Base-by-base conservation (phyloP, 2,329 filamentous ascomycete genomes). In the Claviceps humidiphila region DNA sequence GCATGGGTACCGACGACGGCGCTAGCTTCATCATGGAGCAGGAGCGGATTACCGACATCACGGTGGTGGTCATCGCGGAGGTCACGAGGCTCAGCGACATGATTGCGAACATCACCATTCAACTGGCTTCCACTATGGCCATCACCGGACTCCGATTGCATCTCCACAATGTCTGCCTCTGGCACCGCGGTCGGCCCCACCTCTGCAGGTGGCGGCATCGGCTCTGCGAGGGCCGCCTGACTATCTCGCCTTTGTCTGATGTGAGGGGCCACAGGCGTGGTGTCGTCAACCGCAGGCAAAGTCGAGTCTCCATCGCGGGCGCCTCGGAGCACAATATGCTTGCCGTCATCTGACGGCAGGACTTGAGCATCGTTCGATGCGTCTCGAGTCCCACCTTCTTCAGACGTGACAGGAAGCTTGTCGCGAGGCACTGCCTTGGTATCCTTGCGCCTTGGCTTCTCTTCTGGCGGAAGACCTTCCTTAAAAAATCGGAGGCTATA, bases 401-500 rank as follows among this genome's bases (percentile, higher is more conserved):
- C 71, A 2, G 64, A 61, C 1, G 66, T 65, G 6, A 69, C 58
- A 1, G 68, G 59, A 20, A 69, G 61, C 56, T 69, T 75, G 14
- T 78, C 74, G 51, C 69, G 70, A 9, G 60, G 57, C 0, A 59
- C 55, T 4, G 59, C 55, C 46, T 60, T 69, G 37, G 64, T 63
- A 11, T 81, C 80, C 57, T 71, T 76, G 58, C 74, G 76, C 58
- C 75, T 77, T 43, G 66, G 61, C 60, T 76, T 77, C 45, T 83
- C 78, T 51, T 81, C 76, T 3, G 65, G 62, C n/a, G 79, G 78
- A 17, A 83, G 66, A 38, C 79, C 81, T 63, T 84, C 80, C 55
- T 80, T 81, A 70, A 85, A 85, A 59, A 84, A 81, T 2, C 81
- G 74, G 53, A 85, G 68, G 57, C 79, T 82, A 63, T 84, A 81